Percentiles rank a stretch among this genome's conserved stretches.
These are phyloP conservation scores for Rhizophagus sp. DNA, from an alignment of 192 early-diverging fungal species.

Conservation along the genomic window DNA sequence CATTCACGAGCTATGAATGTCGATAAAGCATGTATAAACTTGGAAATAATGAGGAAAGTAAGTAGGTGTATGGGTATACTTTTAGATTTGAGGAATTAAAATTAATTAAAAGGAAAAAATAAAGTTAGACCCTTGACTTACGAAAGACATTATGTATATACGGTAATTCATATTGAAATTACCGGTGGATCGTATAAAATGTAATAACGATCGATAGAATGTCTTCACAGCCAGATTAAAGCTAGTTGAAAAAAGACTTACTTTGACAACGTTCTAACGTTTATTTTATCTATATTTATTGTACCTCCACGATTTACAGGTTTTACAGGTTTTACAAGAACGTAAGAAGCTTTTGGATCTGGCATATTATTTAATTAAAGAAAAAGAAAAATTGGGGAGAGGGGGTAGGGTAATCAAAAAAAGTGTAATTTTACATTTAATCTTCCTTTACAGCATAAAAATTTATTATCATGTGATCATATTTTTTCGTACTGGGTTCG, in stretches of 20 bases:
- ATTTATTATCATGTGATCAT: too few species aligned
- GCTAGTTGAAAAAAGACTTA: background rate
- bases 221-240: background rate
- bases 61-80: conserved; percentile 11
- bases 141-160: background rate
- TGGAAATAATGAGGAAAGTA: conserved; percentile 1
- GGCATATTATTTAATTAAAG: background rate
- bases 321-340: too few species aligned
- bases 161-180: background rate
- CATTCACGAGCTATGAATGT: conserved; percentile 18
- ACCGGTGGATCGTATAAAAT: background rate
- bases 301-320: conserved; percentile 2
- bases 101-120: conserved; percentile 5
- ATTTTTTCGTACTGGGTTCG: too few species aligned
- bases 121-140: background rate
- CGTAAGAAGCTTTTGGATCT: background rate
- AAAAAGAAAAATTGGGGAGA: too few species aligned
- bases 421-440: too few species aligned
- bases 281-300: conserved; percentile 24
- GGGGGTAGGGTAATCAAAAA: too few species aligned
- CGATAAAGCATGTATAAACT: conserved; percentile 8
- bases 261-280: background rate
- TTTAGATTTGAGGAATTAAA: background rate
- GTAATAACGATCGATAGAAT: background rate
- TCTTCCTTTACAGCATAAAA: too few species aligned